Percentiles rank a stretch among this genome's conserved stretches.
Conservation (phyloP, 768 basidiomycete species). For the Amanita molliuscula region DNA sequence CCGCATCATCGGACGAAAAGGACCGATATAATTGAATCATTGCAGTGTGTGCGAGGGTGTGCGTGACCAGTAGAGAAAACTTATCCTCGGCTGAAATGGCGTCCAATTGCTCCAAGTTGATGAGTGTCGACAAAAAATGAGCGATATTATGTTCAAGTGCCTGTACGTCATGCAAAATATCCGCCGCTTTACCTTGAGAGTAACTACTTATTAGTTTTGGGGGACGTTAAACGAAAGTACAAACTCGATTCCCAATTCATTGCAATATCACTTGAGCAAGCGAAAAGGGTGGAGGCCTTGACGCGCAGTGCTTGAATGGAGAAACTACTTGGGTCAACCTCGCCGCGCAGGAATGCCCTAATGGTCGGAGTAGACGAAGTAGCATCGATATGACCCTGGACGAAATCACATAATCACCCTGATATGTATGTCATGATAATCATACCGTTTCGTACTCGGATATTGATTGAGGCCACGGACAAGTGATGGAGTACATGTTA, state of each 20-base stretch:
- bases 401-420: conserved; percentile 4
- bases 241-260: conserved; percentile 52
- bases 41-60: conserved; percentile 59
- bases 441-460: conserved; percentile 64
- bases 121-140: conserved; percentile 52
- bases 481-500: conserved; percentile 48
- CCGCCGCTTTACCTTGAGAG: conserved; percentile 31
- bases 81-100: conserved; percentile 46
- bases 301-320: conserved; percentile 55
- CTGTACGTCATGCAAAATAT: conserved; percentile 47
- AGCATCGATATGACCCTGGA: conserved; percentile 49
- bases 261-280: conserved; percentile 53
- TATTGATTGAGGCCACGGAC: conserved; percentile 70
- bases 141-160: conserved; percentile 53
- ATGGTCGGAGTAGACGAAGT: conserved; percentile 47
- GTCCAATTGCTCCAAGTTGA: conserved; percentile 57
- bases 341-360: conserved; percentile 51
- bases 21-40: conserved; percentile 56
- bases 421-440: too few relatives aligned
- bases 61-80: conserved; percentile 45
- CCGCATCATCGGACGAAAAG: conserved; percentile 47
- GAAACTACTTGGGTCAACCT: conserved; percentile 45
- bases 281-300: conserved; percentile 69
- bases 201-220: conserved; percentile 3
- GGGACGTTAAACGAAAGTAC: conserved; percentile 8